These are phyloP conservation scores for Ceratocystis cubensis DNA, from an alignment of 2,329 filamentous ascomycete species.

Conservation along the genomic window DNA sequence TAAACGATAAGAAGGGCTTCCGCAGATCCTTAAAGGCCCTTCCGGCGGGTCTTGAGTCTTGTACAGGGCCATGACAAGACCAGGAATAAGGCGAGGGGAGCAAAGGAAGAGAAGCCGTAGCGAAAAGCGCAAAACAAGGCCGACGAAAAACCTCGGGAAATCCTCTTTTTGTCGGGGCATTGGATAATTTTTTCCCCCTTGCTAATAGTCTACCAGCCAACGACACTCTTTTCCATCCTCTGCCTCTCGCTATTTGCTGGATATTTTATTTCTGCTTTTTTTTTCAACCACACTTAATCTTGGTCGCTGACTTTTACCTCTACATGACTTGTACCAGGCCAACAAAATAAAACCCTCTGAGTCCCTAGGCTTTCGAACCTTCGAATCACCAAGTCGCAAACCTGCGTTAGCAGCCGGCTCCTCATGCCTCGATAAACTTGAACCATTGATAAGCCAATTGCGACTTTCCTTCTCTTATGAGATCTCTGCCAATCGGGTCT, in stretches of 20 bases:
- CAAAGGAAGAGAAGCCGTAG: neutral
- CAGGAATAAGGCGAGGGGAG: neutral
- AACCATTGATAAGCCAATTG: neutral
- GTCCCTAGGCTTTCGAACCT: neutral
- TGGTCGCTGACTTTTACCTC: no score
- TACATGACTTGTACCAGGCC: no score
- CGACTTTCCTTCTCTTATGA: neutral
- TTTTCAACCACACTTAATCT: neutral
- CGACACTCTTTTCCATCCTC: neutral
- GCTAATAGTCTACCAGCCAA: neutral
- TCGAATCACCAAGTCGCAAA: neutral
- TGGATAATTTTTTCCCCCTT: neutral
- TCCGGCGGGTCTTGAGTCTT: no score
- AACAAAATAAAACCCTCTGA: neutral
- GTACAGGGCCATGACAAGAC: neutral
- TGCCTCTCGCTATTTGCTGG: neutral
- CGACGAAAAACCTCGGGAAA: constrained; percentile 6
- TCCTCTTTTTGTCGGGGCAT: neutral
- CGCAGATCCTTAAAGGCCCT: no score
- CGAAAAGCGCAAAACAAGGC: neutral
- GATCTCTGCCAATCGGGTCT: neutral
- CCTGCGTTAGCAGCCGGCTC: neutral
- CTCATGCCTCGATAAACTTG: neutral
- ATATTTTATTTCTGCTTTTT: neutral
- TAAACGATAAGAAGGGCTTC: no score